A percentile compares a stretch with the other conserved stretches of the same genome.
Conservation (phyloP, 371 early-diverging fungal genomes). For the Zychaea mexicana region DNA sequence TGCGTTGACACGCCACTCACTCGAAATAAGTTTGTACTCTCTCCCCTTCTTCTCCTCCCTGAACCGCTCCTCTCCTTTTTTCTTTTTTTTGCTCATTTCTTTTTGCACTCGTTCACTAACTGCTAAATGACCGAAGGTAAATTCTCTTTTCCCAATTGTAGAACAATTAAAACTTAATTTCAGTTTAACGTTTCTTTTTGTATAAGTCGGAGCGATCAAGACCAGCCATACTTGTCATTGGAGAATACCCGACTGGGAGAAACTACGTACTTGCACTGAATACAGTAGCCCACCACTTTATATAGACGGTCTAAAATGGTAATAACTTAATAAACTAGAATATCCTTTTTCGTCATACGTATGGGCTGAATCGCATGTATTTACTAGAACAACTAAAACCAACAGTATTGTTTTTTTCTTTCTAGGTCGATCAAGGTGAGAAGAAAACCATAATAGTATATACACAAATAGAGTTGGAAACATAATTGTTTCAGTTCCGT, state of each 20-base stretch:
- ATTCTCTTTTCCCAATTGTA: too few relatives aligned
- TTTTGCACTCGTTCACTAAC: too few relatives aligned
- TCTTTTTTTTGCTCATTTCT: too few relatives aligned
- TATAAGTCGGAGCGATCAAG: constrained; percentile 16
- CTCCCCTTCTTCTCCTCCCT: too few relatives aligned
- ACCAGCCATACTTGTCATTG: constrained; percentile 16
- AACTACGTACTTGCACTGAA: constrained; percentile 10
- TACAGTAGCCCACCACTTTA: constrained; percentile 17
- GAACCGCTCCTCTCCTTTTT: too few relatives aligned
- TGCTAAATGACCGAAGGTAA: constrained; percentile 2
- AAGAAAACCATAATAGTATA: neutral
- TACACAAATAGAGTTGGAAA: neutral
- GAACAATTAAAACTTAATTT: neutral
- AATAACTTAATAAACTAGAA: too few relatives aligned
- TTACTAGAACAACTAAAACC: too few relatives aligned
- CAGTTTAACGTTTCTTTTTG: too few relatives aligned
- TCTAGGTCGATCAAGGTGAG: constrained; percentile 8
- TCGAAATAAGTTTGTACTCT: too few relatives aligned
- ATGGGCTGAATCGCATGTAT: too few relatives aligned
- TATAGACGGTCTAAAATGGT: constrained; percentile 17
- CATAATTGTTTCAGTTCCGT: neutral
- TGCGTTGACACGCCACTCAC: too few relatives aligned
- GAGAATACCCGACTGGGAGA: constrained; percentile 16
- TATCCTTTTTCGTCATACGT: too few relatives aligned
- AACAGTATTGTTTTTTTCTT: neutral